phyloP scores from a whole-genome alignment of 2,329 filamentous ascomycete species.

The Aspergillus versicolor region DNA sequence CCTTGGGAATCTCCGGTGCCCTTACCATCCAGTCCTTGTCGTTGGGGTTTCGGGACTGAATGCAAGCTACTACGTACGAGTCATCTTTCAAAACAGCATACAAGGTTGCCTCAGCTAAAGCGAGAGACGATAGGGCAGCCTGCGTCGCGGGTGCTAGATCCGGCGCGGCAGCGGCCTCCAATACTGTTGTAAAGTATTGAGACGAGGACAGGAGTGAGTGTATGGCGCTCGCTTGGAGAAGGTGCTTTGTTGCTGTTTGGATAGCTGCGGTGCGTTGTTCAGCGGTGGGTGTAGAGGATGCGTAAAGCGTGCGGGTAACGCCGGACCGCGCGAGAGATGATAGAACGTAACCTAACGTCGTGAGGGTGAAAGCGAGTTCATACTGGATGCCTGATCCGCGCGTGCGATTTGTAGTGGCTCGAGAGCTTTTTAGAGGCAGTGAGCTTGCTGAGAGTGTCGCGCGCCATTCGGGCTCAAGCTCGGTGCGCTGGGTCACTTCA shows the following conservation, averaged over 20 bases:
- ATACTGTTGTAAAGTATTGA: conserved; percentile 41
- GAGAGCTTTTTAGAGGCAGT: conserved; percentile 32
- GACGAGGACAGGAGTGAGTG: conserved; percentile 69
- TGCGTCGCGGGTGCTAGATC: conserved; percentile 51
- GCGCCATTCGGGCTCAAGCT: conserved; percentile 76
- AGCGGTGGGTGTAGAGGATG: conserved; percentile 59
- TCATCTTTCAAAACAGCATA: conserved; percentile 92
- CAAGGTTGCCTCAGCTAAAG: conserved; percentile 83
- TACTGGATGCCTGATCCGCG: conserved; percentile 74
- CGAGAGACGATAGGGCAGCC: conserved; percentile 53
- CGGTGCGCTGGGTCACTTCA: conserved; percentile 64
- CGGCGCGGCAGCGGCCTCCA: conserved; percentile 20
- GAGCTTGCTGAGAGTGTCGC: conserved; percentile 62
- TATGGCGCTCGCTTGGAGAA: conserved; percentile 76
- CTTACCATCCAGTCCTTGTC: conserved; percentile 98
- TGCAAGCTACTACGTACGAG: conserved; percentile 79
- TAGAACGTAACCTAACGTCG: conserved; percentile 73
- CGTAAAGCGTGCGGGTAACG: conserved; percentile 69
- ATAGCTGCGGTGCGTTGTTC: conserved; percentile 71
- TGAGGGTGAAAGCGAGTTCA: conserved; percentile 77
- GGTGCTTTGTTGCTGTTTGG: conserved; percentile 69
- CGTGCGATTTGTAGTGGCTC: conserved; percentile 55
- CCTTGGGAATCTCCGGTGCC: conserved; percentile 81
- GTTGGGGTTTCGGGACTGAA: conserved; percentile 76
- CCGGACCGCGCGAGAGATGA: conserved; percentile 69